phyloP scores from a whole-genome alignment of 805 yeast species.

The Schwanniomyces sp. region DNA sequence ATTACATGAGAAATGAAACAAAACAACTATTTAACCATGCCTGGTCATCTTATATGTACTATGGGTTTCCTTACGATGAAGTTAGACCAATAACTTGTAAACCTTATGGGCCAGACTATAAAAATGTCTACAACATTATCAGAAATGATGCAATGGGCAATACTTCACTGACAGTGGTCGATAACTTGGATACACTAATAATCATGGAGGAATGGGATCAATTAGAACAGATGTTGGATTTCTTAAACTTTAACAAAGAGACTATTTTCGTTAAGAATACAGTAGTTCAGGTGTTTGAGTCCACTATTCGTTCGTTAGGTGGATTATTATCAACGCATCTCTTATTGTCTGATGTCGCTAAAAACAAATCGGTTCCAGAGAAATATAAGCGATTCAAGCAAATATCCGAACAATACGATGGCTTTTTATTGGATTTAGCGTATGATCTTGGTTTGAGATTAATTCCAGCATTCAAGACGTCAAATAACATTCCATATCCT shows the following conservation, averaged over 20 bases:
- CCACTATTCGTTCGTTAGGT: constrained; percentile 79
- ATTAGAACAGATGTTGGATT: constrained; percentile 39
- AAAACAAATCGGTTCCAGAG: constrained; percentile 4
- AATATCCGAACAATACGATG: constrained; percentile 53
- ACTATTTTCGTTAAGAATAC: constrained; percentile 60
- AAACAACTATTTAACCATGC: constrained; percentile 66
- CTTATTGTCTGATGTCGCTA: constrained; percentile 28
- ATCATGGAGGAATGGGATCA: constrained; percentile 63
- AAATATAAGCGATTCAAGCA: constrained; percentile 33
- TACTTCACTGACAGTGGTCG: constrained; percentile 74
- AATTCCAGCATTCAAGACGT: constrained; percentile 66
- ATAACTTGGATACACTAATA: constrained; percentile 76
- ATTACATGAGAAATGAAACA: constrained; percentile 45
- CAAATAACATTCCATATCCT: constrained; percentile 72
- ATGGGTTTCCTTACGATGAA: constrained; percentile 84
- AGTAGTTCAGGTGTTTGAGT: constrained; percentile 85
- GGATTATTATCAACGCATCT: constrained; percentile 79
- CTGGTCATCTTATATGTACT: constrained; percentile 63
- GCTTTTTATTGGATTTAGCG: constrained; percentile 70
- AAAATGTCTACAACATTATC: constrained; percentile 51
- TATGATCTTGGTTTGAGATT: constrained; percentile 72
- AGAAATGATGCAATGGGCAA: constrained; percentile 87
- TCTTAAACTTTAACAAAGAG: constrained; percentile 36
- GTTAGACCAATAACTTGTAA: constrained; percentile 71
- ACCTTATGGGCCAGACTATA: constrained; percentile 64